Conservation (phyloP, 1,284 basidiomycete genomes). For the Sanguinoderma infundibulare region DNA sequence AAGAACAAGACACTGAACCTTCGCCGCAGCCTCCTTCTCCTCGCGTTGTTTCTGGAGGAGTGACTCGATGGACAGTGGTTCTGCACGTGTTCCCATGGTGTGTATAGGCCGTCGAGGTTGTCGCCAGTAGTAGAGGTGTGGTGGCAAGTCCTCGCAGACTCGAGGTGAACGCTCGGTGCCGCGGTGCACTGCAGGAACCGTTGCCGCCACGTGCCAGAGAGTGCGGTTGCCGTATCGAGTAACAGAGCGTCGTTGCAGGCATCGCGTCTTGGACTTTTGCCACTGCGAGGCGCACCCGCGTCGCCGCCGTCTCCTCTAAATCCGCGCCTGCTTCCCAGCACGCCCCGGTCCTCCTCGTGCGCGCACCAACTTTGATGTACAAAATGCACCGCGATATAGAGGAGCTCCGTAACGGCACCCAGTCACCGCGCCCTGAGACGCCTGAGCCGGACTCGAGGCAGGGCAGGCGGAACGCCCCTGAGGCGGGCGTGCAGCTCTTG, state of each 20-base stretch:
- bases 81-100: slow-evolving; percentile 43
- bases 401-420: slow-evolving; percentile 37
- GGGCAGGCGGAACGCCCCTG: slow-evolving; percentile 54
- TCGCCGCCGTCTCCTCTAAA: background rate
- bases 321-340: slow-evolving; percentile 1
- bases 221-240: slow-evolving; percentile 11
- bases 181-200: background rate
- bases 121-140: background rate
- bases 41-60: slow-evolving; percentile 85
- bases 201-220: slow-evolving; percentile 17
- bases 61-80: slow-evolving; percentile 84
- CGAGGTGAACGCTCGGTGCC: background rate
- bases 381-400: slow-evolving; percentile 35
- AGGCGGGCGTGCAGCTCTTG: slow-evolving; percentile 50
- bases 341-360: background rate
- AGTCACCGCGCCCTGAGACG: slow-evolving; percentile 60
- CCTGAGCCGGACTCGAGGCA: slow-evolving; percentile 64
- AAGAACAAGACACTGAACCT: slow-evolving; percentile 58
- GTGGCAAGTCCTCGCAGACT: background rate
- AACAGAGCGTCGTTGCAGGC: slow-evolving; percentile 14
- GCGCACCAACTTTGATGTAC: slow-evolving; percentile 10
- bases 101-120: background rate
- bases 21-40: slow-evolving; percentile 88
- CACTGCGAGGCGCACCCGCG: slow-evolving; percentile 10
- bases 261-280: slow-evolving; percentile 14